Evolutionary conservation across 1,284 basidiomycete genomes (phyloP).

Genomic region (Leccinum subrobustum): DNA sequence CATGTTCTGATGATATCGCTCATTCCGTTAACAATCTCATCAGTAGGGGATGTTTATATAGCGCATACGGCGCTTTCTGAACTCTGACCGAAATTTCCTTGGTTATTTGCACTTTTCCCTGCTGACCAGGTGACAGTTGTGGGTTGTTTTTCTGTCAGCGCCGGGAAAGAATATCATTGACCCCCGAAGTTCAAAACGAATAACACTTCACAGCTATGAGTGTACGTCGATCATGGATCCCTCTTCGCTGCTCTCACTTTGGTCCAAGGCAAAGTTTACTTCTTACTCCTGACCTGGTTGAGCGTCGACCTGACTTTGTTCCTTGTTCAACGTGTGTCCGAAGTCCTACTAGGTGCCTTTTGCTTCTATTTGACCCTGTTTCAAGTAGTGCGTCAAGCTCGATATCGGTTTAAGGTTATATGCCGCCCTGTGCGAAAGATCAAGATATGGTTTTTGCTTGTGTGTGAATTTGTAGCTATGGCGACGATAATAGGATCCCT

Average conservation of each 20-base stretch:
- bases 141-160: not conserved
- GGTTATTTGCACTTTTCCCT: not conserved
- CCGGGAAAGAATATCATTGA: not conserved
- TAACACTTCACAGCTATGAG: constrained; percentile 11
- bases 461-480: too few relatives aligned
- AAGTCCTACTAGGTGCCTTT: not conserved
- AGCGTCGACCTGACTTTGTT: not conserved
- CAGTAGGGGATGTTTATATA: not conserved
- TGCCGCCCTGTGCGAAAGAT: too few relatives aligned
- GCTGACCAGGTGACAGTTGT: constrained; percentile 17
- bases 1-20: too few relatives aligned
- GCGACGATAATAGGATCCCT: too few relatives aligned
- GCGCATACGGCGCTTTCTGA: not conserved
- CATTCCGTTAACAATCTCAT: constrained; percentile 3
- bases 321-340: not conserved
- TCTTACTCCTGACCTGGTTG: constrained; percentile 1
- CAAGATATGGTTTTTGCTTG: too few relatives aligned
- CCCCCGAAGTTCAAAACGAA: not conserved
- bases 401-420: too few relatives aligned
- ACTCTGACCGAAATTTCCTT: constrained; percentile 14
- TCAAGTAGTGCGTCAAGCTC: constrained; percentile 10
- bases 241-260: not conserved
- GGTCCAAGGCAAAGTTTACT: constrained; percentile 5
- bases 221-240: not conserved
- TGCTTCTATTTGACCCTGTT: not conserved